These are phyloP conservation scores for Sicyos edulis DNA, from an alignment of 306 rosid species.

Conservation along the genomic window DNA sequence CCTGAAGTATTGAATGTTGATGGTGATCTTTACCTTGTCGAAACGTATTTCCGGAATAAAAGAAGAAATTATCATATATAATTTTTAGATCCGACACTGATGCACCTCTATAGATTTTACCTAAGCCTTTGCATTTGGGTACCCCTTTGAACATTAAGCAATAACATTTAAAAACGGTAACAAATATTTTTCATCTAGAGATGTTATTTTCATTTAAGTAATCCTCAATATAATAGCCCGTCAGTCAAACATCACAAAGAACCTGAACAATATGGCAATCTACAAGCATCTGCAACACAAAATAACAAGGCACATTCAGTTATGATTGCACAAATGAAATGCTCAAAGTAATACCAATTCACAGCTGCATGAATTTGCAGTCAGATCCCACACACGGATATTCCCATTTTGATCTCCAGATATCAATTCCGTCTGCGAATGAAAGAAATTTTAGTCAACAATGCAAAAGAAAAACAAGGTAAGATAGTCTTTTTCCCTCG, in stretches of 20 bases:
- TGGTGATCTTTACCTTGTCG: too few relatives aligned
- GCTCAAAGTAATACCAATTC: constrained; percentile 60
- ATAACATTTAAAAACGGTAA: too few relatives aligned
- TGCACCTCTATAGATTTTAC: background rate
- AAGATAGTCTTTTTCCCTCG: too few relatives aligned
- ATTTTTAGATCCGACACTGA: background rate
- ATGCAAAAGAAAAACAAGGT: background rate
- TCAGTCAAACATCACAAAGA: background rate
- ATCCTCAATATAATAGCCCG: background rate
- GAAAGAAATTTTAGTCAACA: background rate
- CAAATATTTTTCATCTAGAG: too few relatives aligned
- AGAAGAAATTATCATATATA: too few relatives aligned
- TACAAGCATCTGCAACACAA: background rate
- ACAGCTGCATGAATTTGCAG: constrained; percentile 97
- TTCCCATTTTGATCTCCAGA: constrained; percentile 99
- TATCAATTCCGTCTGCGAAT: constrained; percentile 82
- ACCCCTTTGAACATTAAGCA: background rate
- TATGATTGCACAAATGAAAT: background rate
- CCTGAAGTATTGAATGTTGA: too few relatives aligned
- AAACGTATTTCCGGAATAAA: too few relatives aligned
- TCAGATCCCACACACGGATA: constrained; percentile 98
- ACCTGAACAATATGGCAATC: background rate
- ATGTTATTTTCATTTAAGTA: background rate
- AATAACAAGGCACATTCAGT: background rate
- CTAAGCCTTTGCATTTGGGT: background rate